phyloP scores from a whole-genome alignment of 768 basidiomycete genomes.

The Tylopilus felleus region DNA sequence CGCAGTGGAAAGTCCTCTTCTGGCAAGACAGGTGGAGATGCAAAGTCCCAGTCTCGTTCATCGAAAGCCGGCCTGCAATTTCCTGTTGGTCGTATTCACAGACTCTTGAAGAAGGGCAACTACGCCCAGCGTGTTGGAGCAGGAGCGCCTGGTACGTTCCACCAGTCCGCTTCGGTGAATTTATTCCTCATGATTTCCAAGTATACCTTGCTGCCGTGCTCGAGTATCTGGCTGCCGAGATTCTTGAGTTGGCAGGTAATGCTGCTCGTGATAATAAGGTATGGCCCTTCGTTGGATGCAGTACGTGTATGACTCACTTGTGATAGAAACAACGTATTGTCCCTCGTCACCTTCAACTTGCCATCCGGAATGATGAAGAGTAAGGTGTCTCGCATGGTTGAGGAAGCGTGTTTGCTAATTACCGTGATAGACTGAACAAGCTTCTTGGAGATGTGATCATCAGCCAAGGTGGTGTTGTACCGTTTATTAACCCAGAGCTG shows the following conservation, averaged over 20 bases:
- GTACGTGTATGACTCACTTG: background rate
- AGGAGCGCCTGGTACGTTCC: constrained; percentile 57
- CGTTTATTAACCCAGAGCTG: constrained; percentile 53
- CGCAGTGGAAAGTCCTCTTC: constrained; percentile 45
- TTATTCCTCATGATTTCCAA: constrained; percentile 20
- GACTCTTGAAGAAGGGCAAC: constrained; percentile 70
- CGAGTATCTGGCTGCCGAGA: constrained; percentile 84
- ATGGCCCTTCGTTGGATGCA: background rate
- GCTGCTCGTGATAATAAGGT: constrained; percentile 73
- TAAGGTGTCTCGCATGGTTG: constrained; percentile 27
- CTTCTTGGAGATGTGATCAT: constrained; percentile 64
- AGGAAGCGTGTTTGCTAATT: background rate
- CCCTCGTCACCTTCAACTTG: constrained; percentile 73
- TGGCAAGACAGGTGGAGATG: constrained; percentile 47
- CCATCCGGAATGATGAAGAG: constrained; percentile 76
- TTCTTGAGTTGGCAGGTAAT: constrained; percentile 81
- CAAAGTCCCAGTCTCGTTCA: constrained; percentile 67
- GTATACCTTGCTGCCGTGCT: constrained; percentile 85
- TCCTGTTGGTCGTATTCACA: constrained; percentile 81
- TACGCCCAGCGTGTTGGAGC: constrained; percentile 69
- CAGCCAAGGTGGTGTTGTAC: constrained; percentile 74
- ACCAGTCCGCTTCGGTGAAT: background rate
- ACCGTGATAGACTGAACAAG: constrained; percentile 45
- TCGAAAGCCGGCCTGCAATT: constrained; percentile 63
- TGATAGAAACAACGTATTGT: constrained; percentile 68